Conservation (phyloP, 169 alveolate species). For the Cytauxzoon felis region DNA sequence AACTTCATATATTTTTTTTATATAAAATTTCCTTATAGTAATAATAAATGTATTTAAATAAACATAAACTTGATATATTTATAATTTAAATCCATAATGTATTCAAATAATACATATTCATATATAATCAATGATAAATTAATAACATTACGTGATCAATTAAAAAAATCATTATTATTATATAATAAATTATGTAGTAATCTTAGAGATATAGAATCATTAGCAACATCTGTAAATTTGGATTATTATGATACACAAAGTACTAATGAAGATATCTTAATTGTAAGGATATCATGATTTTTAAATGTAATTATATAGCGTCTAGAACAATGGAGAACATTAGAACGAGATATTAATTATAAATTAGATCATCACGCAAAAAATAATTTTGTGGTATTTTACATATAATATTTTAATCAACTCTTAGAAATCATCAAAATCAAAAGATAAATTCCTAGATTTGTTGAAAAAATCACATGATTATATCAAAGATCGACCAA, state of each 20-base stretch:
- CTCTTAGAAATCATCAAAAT: too few species aligned
- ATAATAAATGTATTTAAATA: too few species aligned
- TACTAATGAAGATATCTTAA: slow-evolving; percentile 13
- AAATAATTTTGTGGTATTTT: neutral
- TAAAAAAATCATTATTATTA: neutral
- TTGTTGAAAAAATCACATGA: neutral
- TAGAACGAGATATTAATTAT: slow-evolving; percentile 7
- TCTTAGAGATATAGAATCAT: slow-evolving; percentile 16
- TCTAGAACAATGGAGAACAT: slow-evolving; percentile 16
- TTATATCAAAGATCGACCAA: too few species aligned
- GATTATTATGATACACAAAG: slow-evolving; percentile 31
- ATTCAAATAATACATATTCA: neutral
- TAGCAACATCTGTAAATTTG: slow-evolving; percentile 1
- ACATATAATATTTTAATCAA: too few species aligned
- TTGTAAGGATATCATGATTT: too few species aligned
- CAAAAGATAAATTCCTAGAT: neutral
- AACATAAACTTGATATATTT: too few species aligned
- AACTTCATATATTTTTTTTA: too few species aligned
- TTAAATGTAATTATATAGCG: too few species aligned
- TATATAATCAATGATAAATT: slow-evolving; percentile 1
- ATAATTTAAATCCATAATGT: neutral
- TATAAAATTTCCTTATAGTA: too few species aligned
- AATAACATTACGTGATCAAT: slow-evolving; percentile 21
- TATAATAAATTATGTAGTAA: slow-evolving; percentile 12
- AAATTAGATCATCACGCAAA: slow-evolving; percentile 1